phyloP scores from a whole-genome alignment of 257 asterid genomes.

The Avicennia marina region DNA sequence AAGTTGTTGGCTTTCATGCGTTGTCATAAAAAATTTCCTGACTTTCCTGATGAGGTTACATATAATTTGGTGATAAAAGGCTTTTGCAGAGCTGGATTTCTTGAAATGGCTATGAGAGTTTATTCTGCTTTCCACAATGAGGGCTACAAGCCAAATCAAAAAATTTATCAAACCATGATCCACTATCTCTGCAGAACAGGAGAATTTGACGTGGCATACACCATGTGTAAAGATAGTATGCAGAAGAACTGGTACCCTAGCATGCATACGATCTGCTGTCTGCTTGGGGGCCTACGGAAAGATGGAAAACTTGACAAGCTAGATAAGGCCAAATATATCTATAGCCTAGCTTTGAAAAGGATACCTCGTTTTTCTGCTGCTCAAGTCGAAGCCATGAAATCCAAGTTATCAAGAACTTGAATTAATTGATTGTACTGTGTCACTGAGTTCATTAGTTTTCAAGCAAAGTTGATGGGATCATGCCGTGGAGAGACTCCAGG shows the following conservation, averaged over 20 bases:
- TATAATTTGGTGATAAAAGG: constrained; percentile 86
- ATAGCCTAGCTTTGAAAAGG: constrained; percentile 48
- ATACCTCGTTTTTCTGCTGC: constrained; percentile 52
- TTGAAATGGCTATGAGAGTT: constrained; percentile 56
- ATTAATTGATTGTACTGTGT: constrained; percentile 7
- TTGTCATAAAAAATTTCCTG: constrained; percentile 31
- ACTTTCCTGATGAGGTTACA: constrained; percentile 65
- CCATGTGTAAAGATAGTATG: constrained; percentile 62
- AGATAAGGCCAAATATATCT: constrained; percentile 45
- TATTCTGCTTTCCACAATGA: constrained; percentile 42
- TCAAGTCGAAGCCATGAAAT: constrained; percentile 40
- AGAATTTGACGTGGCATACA: constrained; percentile 50
- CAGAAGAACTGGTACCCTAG: constrained; percentile 70
- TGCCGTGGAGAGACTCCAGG: constrained; percentile 1
- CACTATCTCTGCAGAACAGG: constrained; percentile 58
- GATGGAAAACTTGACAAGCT: constrained; percentile 32
- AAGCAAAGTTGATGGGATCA: not conserved
- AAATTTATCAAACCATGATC: constrained; percentile 72
- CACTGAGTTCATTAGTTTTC: constrained; percentile 7
- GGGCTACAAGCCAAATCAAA: constrained; percentile 63
- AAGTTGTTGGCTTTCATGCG: constrained; percentile 51
- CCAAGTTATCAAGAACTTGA: constrained; percentile 30
- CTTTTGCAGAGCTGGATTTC: constrained; percentile 43
- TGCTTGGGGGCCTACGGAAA: constrained; percentile 55
- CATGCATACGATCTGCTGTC: constrained; percentile 38